phyloP scores from a whole-genome alignment of 352 stramenopile species.

The Halophytophthora polymorphica region DNA sequence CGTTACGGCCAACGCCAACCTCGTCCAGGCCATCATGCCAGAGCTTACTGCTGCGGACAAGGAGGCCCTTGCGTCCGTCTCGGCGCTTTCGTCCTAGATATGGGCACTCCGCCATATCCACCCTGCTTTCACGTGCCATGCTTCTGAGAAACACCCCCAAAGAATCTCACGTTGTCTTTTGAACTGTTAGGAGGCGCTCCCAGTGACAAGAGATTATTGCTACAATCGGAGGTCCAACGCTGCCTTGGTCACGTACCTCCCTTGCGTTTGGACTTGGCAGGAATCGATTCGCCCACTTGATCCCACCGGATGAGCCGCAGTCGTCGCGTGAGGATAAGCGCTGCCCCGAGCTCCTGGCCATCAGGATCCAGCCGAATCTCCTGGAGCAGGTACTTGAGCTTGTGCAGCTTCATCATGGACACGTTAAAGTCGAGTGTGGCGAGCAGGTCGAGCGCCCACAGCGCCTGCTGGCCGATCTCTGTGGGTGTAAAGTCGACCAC shows the following conservation, averaged over 20 bases:
- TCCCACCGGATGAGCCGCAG: slow-evolving; percentile 70
- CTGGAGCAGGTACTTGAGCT: slow-evolving; percentile 69
- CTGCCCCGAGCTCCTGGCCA: slow-evolving; percentile 42
- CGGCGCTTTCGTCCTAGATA: slow-evolving; percentile 38
- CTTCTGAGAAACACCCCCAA: background rate
- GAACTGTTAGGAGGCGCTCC: slow-evolving; percentile 14
- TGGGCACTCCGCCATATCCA: background rate
- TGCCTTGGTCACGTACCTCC: background rate
- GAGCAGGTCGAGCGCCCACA: slow-evolving; percentile 75
- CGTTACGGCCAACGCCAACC: slow-evolving; percentile 39
- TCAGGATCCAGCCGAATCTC: slow-evolving; percentile 69
- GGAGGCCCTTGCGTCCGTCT: slow-evolving; percentile 50
- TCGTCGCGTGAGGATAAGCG: slow-evolving; percentile 58
- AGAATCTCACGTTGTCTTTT: slow-evolving; percentile 19
- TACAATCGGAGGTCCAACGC: background rate
- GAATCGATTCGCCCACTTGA: slow-evolving; percentile 30
- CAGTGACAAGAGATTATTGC: background rate
- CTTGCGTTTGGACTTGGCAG: slow-evolving; percentile 23
- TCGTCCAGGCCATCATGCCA: slow-evolving; percentile 63
- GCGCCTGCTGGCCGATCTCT: slow-evolving; percentile 59
- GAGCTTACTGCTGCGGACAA: slow-evolving; percentile 71
- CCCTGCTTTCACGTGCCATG: slow-evolving; percentile 1
- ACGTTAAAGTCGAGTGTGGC: slow-evolving; percentile 66
- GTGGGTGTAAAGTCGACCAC: slow-evolving; percentile 63
- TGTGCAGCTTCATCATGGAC: slow-evolving; percentile 66